Conservation (phyloP, 1,284 basidiomycete species). For the Melanopsichium pennsylvanicum region DNA sequence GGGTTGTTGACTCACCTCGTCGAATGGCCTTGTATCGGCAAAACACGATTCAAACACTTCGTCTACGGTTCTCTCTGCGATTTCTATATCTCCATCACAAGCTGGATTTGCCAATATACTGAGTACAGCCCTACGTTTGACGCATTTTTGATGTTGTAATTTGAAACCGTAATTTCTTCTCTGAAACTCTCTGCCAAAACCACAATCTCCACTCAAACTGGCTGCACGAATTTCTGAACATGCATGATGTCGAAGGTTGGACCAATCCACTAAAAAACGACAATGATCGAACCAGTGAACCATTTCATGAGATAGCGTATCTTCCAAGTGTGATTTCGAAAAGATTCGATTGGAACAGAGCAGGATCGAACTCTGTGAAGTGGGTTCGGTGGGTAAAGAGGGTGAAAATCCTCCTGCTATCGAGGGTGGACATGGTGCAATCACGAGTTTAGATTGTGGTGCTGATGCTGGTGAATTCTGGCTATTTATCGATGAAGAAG, state of each 20-base stretch:
- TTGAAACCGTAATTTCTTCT: conserved; percentile 73
- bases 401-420: conserved; percentile 62
- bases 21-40: conserved; percentile 92
- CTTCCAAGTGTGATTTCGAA: conserved; percentile 85
- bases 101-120: conserved; percentile 82
- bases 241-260: conserved; percentile 87
- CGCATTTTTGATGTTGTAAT: conserved; percentile 87
- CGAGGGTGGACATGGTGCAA: conserved; percentile 51
- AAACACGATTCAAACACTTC: conserved; percentile 97
- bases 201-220: conserved; percentile 72
- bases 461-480: not conserved
- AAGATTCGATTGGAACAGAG: conserved; percentile 67
- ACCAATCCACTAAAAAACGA: conserved; percentile 91
- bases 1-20: conserved; percentile 77
- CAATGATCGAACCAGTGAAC: conserved; percentile 96
- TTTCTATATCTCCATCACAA: conserved; percentile 75
- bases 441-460: conserved; percentile 45
- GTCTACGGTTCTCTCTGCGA: conserved; percentile 87
- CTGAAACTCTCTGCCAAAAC: conserved; percentile 13
- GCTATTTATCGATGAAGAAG: not conserved
- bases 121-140: conserved; percentile 82
- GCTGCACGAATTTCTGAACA: conserved; percentile 96
- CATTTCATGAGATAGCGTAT: conserved; percentile 90
- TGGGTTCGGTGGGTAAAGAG: conserved; percentile 32
- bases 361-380: conserved; percentile 49